A percentile compares a stretch with the other conserved stretches of the same genome.
Conservation (phyloP, 164 flowering plant genomes). For the Chloranthus sessilifolius region DNA sequence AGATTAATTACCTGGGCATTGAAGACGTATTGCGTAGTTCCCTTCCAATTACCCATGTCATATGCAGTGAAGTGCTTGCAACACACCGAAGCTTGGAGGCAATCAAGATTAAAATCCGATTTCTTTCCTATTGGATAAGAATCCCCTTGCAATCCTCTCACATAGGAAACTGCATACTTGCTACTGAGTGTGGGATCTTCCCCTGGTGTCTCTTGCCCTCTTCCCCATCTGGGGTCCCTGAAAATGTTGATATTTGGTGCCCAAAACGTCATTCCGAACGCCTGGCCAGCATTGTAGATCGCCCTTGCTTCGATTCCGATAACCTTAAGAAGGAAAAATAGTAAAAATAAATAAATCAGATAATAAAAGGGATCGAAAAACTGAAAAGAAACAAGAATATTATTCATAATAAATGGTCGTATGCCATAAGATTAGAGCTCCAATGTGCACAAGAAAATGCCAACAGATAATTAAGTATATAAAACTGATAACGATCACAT, state of each 20-base stretch:
- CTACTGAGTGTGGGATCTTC: constrained; percentile 71
- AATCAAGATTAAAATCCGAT: constrained; percentile 33
- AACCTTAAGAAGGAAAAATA: constrained; percentile 28
- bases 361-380: too few species aligned
- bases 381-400: too few species aligned
- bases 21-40: constrained; percentile 47
- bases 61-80: constrained; percentile 96
- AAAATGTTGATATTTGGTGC: constrained; percentile 89
- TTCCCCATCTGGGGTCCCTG: constrained; percentile 97
- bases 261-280: constrained; percentile 93
- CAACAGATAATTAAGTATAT: too few species aligned
- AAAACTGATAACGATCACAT: too few species aligned
- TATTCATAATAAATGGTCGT: too few species aligned
- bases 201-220: constrained; percentile 97
- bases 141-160: constrained; percentile 89
- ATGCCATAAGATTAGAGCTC: too few species aligned
- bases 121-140: constrained; percentile 37
- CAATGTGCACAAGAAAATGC: too few species aligned
- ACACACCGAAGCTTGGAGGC: constrained; percentile 69
- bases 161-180: constrained; percentile 63
- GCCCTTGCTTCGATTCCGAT: constrained; percentile 80
- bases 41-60: constrained; percentile 82
- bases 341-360: too few species aligned
- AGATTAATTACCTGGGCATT: constrained; percentile 37
- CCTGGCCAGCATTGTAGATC: constrained; percentile 80